These are phyloP conservation scores for Metarhizium anisopliae DNA, from an alignment of 2,329 filamentous ascomycete genomes.

Conservation along the genomic window DNA sequence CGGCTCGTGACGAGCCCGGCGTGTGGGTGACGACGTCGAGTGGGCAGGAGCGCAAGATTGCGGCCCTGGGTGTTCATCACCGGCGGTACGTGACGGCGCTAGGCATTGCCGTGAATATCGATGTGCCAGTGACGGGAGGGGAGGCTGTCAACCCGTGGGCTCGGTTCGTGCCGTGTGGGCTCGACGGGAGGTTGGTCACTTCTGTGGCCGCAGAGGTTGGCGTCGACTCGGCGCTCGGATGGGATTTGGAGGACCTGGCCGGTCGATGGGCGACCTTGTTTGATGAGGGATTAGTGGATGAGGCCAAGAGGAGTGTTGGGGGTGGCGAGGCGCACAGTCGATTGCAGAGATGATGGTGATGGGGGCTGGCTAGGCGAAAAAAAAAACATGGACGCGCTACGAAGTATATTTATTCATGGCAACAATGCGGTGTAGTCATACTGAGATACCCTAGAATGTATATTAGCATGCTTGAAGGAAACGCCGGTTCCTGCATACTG, in stretches of 20 bases:
- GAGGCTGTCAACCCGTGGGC: constrained; percentile 41
- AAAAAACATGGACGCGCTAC: too few species aligned
- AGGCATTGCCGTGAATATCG: constrained; percentile 74
- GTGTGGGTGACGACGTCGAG: constrained; percentile 56
- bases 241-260: constrained; percentile 21
- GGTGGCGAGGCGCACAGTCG: background rate
- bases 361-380: background rate
- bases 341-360: background rate
- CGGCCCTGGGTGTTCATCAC: constrained; percentile 86
- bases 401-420: too few species aligned
- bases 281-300: constrained; percentile 23
- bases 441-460: background rate
- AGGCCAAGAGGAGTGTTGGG: constrained; percentile 14
- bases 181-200: constrained; percentile 72
- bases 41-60: constrained; percentile 58
- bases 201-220: constrained; percentile 52
- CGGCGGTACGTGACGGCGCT: constrained; percentile 74
- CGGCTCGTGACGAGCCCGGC: constrained; percentile 69
- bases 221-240: constrained; percentile 6
- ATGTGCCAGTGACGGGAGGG: constrained; percentile 40
- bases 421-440: background rate
- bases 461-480: background rate
- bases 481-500: background rate
- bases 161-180: constrained; percentile 82
- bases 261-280: constrained; percentile 24